Evolutionary conservation across 208 protist species (phyloP).

Genomic region (Porcisia deanei): DNA sequence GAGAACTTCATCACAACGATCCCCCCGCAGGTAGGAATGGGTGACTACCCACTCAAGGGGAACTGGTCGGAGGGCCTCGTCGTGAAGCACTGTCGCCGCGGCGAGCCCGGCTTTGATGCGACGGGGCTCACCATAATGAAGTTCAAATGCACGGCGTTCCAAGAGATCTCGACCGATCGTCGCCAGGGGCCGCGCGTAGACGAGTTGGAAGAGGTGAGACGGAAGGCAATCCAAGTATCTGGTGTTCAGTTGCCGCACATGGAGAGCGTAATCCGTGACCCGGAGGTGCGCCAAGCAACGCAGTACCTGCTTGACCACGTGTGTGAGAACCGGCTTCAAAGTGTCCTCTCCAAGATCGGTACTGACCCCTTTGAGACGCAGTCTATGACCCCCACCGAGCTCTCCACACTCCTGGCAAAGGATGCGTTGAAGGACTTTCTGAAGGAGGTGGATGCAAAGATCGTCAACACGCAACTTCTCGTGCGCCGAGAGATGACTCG

Average conservation of each 20-base stretch:
- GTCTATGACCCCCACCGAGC: slow-evolving; percentile 56
- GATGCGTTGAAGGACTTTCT: slow-evolving; percentile 87
- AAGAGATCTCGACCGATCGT: slow-evolving; percentile 83
- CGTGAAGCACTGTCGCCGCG: slow-evolving; percentile 70
- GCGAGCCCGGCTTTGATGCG: slow-evolving; percentile 57
- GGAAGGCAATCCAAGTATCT: slow-evolving; percentile 42
- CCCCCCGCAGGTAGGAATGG: slow-evolving; percentile 82
- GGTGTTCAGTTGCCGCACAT: slow-evolving; percentile 78
- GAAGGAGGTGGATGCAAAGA: slow-evolving; percentile 63
- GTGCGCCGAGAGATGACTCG: slow-evolving; percentile 65
- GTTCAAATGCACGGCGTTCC: slow-evolving; percentile 87
- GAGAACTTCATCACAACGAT: slow-evolving; percentile 82
- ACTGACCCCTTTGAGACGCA: slow-evolving; percentile 72
- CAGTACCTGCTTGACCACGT: slow-evolving; percentile 65
- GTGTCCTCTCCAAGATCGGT: slow-evolving; percentile 83
- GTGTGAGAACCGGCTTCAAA: slow-evolving; percentile 82
- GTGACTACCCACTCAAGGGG: slow-evolving; percentile 74
- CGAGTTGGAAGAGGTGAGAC: slow-evolving; percentile 63
- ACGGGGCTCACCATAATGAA: slow-evolving; percentile 76
- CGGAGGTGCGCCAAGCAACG: slow-evolving; percentile 38
- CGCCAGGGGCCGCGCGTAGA: slow-evolving; percentile 70
- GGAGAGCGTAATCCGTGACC: slow-evolving; percentile 66
- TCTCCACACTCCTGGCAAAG: slow-evolving; percentile 72
- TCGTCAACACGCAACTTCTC: slow-evolving; percentile 63
- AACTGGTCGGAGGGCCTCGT: slow-evolving; percentile 89